These are phyloP conservation scores for Rosa rugosa DNA, from an alignment of 306 rosid genomes.

Conservation along the genomic window DNA sequence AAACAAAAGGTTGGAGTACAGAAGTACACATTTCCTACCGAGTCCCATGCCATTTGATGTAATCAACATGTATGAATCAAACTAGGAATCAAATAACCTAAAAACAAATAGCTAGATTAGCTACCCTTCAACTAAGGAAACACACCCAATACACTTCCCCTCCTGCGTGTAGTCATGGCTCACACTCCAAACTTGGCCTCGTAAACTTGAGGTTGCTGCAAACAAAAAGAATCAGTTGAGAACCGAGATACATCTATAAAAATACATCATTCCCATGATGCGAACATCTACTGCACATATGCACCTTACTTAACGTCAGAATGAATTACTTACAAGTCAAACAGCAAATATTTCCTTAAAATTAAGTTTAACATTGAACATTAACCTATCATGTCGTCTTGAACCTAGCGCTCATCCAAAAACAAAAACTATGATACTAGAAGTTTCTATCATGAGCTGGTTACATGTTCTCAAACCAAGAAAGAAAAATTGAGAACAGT, in stretches of 20 bases:
- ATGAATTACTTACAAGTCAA: not conserved
- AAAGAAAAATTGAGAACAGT: not conserved
- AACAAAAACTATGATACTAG: not conserved
- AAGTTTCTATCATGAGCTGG: not conserved
- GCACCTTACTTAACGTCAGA: not conserved
- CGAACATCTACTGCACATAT: not conserved
- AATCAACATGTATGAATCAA: not conserved
- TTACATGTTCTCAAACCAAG: not conserved
- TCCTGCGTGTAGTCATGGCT: not conserved
- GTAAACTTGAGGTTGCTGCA: constrained; percentile 79
- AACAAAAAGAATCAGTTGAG: not conserved
- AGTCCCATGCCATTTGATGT: not conserved
- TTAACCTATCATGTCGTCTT: not conserved
- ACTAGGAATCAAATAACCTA: constrained; percentile 3
- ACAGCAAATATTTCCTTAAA: not conserved
- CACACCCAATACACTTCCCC: not conserved
- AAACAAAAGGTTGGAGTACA: not conserved
- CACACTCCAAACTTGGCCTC: constrained; percentile 75
- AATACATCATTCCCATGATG: not conserved
- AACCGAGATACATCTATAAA: not conserved
- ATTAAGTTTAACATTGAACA: not conserved
- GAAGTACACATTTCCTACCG: not conserved
- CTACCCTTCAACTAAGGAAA: not conserved
- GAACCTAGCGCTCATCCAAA: not conserved
- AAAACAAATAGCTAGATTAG: not conserved